These are phyloP conservation scores for Umbelopsis isabellina DNA, from an alignment of 192 early-diverging fungal species.

Conservation along the genomic window DNA sequence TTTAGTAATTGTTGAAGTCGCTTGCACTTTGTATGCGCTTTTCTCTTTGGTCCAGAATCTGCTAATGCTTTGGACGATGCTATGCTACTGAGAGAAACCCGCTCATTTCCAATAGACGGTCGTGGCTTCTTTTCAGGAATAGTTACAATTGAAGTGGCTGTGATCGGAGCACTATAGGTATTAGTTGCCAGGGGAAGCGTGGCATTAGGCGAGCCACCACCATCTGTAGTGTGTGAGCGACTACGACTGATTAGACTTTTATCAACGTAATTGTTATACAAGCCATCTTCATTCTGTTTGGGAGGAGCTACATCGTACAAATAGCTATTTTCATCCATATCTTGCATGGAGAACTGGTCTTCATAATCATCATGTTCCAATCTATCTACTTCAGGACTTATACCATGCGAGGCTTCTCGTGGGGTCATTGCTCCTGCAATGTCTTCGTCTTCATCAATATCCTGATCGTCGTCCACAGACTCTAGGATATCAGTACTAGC, in stretches of 20 bases:
- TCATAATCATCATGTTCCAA: no score
- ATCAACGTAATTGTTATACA: no score
- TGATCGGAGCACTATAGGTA: not conserved
- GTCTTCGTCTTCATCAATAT: not conserved
- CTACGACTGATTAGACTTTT: not conserved
- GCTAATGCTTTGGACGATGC: not conserved
- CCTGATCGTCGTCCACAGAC: not conserved
- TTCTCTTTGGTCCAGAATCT: not conserved
- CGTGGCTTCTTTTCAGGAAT: conserved; percentile 6
- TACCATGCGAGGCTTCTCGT: not conserved
- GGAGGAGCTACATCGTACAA: no score
- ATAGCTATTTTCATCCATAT: no score
- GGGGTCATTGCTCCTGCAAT: not conserved
- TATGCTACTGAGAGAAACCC: not conserved
- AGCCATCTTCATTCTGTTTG: no score
- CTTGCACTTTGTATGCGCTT: conserved; percentile 5
- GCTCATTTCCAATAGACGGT: not conserved
- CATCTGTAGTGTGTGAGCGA: not conserved
- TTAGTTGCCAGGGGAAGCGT: not conserved
- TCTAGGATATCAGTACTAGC: conserved; percentile 5
- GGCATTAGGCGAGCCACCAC: not conserved
- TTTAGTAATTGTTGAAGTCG: conserved; percentile 8
- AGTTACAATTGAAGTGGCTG: not conserved
- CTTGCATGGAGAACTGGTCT: no score
- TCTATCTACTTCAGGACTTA: not conserved